These are phyloP conservation scores for Barnettozyma sucrosica DNA, from an alignment of 805 yeast genomes.

Conservation along the genomic window DNA sequence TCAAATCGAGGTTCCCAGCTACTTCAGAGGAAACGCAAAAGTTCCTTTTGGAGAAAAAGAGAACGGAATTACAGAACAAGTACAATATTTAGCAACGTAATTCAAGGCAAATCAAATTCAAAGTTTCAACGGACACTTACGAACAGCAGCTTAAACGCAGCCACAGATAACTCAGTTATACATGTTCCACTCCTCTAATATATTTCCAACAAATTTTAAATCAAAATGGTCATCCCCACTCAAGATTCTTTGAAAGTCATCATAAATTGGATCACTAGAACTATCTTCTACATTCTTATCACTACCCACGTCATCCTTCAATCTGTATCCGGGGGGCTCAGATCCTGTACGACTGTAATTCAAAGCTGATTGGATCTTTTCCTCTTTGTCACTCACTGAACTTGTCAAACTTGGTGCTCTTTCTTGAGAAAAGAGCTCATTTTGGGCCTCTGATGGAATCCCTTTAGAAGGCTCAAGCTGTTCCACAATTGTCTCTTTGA, in stretches of 20 bases:
- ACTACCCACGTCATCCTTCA: neutral
- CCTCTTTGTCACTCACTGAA: neutral
- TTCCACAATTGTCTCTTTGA: neutral
- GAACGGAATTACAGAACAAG: conserved; percentile 12
- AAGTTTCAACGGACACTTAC: neutral
- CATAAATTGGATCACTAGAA: neutral
- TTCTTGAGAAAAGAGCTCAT: neutral
- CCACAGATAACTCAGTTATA: neutral
- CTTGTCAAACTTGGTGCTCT: neutral
- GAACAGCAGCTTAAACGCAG: neutral
- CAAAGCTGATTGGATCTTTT: neutral
- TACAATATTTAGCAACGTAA: conserved; percentile 3
- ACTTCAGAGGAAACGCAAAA: conserved; percentile 10
- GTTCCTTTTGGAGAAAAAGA: conserved; percentile 17
- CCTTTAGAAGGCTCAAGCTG: neutral
- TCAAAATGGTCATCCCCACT: neutral
- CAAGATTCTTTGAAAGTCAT: neutral
- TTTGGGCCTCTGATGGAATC: neutral
- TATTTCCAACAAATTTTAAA: neutral
- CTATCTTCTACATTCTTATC: no score
- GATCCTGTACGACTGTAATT: neutral
- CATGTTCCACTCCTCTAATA: neutral
- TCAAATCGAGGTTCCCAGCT: conserved; percentile 6
- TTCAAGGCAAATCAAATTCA: neutral
- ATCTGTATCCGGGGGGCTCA: neutral